Conservation (phyloP, 2,329 filamentous ascomycete species). For the Blastomyces silverae region DNA sequence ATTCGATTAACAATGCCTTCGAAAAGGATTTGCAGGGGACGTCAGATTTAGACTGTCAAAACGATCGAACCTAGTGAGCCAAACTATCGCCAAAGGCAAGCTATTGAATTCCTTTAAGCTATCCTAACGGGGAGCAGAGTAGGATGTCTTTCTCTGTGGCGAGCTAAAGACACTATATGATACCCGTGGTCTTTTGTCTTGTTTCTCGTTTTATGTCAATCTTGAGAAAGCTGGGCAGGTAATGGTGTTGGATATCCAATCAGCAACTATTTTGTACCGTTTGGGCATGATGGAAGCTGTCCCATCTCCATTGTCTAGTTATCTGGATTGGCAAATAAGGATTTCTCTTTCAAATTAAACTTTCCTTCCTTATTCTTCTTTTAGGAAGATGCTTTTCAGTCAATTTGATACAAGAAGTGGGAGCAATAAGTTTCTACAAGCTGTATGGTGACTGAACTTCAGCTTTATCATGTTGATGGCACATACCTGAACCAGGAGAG, state of each 20-base stretch:
- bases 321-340: neutral
- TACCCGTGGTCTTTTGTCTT: neutral
- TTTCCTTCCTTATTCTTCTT: neutral
- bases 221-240: neutral
- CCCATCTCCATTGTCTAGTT: conserved; percentile 1
- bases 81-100: neutral
- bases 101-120: neutral
- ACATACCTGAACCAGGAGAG: neutral
- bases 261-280: neutral
- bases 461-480: too few relatives aligned
- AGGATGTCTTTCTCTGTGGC: too few relatives aligned
- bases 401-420: neutral
- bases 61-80: neutral
- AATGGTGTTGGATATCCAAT: neutral
- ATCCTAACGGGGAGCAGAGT: too few relatives aligned
- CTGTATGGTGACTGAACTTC: neutral
- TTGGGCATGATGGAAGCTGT: neutral
- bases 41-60: neutral
- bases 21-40: neutral
- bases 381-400: too few relatives aligned
- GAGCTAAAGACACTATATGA: neutral
- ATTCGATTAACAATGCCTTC: neutral
- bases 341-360: neutral
- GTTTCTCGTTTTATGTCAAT: neutral
- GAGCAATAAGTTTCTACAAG: neutral